These are phyloP conservation scores for Amesomyces nigricolor DNA, from an alignment of 2,329 filamentous ascomycete species.

Conservation along the genomic window DNA sequence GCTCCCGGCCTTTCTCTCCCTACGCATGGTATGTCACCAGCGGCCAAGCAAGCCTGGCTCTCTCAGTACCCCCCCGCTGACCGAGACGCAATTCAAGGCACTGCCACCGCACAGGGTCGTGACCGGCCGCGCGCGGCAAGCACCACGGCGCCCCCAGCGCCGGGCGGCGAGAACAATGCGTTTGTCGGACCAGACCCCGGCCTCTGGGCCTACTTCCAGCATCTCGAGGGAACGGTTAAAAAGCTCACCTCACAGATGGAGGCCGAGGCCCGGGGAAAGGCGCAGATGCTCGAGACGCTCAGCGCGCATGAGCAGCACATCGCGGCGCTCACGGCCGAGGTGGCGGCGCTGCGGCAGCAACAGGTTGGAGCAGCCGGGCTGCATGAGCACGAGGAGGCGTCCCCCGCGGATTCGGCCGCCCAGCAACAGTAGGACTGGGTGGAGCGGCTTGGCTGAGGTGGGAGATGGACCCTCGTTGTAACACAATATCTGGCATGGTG, in stretches of 20 bases:
- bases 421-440: conserved; percentile 9
- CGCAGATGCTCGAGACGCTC: conserved; percentile 25
- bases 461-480: not conserved
- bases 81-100: conserved; percentile 38
- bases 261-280: conserved; percentile 15
- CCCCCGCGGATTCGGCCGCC: conserved; percentile 2
- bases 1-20: conserved; percentile 24
- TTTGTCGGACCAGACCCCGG: conserved; percentile 57
- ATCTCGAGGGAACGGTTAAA: conserved; percentile 53
- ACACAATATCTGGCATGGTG: too few species aligned
- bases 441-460: not conserved
- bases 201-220: conserved; percentile 67
- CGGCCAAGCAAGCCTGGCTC: conserved; percentile 28
- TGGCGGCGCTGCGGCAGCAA: conserved; percentile 23
- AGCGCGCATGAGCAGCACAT: conserved; percentile 24
- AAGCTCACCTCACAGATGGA: conserved; percentile 21
- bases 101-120: conserved; percentile 18
- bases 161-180: conserved; percentile 51
- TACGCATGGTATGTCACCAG: conserved; percentile 34
- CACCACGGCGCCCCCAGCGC: conserved; percentile 12
- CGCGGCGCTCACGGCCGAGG: conserved; percentile 21
- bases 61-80: conserved; percentile 29
- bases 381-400: conserved; percentile 3
- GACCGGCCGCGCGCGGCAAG: conserved; percentile 42
- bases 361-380: not conserved